Conservation (phyloP, 371 early-diverging fungal species). For the Mucor indicus region DNA sequence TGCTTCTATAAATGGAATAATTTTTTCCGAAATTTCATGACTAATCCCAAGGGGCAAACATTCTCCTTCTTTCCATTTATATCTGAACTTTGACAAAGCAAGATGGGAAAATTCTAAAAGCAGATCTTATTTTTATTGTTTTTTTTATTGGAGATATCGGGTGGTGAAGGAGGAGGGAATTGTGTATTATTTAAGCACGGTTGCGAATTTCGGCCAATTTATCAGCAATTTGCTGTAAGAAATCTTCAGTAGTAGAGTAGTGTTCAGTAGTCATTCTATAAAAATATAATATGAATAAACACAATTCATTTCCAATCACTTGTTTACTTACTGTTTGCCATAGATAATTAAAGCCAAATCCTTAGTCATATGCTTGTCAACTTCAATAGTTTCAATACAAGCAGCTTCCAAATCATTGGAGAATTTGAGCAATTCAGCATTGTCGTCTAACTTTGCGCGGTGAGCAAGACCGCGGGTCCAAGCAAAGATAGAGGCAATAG, state of each 20-base stretch:
- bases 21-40: too few species aligned
- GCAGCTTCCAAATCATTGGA: conserved; percentile 81
- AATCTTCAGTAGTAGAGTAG: conserved; percentile 80
- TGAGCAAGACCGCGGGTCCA: conserved; percentile 97
- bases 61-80: too few species aligned
- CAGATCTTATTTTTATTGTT: too few species aligned
- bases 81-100: too few species aligned
- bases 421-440: conserved; percentile 74
- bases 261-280: conserved; percentile 62
- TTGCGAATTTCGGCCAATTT: conserved; percentile 59
- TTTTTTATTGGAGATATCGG: too few species aligned
- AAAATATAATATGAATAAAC: too few species aligned
- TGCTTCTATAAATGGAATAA: too few species aligned
- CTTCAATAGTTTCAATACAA: conserved; percentile 86
- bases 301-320: too few species aligned
- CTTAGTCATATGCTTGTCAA: conserved; percentile 92
- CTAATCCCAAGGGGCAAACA: too few species aligned
- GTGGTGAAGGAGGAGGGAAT: too few species aligned
- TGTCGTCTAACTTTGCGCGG: conserved; percentile 90
- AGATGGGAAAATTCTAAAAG: too few species aligned
- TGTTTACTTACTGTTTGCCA: conserved; percentile 67
- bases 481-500: conserved; percentile 96
- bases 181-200: too few species aligned
- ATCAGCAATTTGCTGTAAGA: conserved; percentile 72
- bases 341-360: conserved; percentile 94